Evolutionary conservation across 2,329 filamentous ascomycete genomes (phyloP).

Genomic region (Anthostomella pinea): DNA sequence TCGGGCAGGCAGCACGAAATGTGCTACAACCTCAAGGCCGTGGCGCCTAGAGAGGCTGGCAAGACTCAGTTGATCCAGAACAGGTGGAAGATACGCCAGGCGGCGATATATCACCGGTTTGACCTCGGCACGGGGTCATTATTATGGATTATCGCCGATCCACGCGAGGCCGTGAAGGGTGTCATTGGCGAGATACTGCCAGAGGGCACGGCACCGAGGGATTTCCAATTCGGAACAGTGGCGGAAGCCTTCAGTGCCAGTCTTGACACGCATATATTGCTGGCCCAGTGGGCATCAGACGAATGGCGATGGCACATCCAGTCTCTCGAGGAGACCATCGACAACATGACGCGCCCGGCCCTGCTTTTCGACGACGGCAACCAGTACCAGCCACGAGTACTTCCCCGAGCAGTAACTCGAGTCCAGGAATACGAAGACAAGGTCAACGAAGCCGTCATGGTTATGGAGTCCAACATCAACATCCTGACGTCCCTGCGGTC

Average conservation of each 20-base stretch:
- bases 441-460: constrained; percentile 32
- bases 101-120: constrained; percentile 27
- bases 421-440: constrained; percentile 35
- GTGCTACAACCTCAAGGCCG: constrained; percentile 27
- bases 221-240: constrained; percentile 25
- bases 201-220: constrained; percentile 20
- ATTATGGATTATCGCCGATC: constrained; percentile 36
- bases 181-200: constrained; percentile 30
- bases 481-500: constrained; percentile 25
- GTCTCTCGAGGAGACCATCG: constrained; percentile 34
- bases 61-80: constrained; percentile 2
- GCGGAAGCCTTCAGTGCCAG: constrained; percentile 31
- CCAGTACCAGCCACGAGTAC: constrained; percentile 10
- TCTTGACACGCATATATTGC: constrained; percentile 32
- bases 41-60: constrained; percentile 8
- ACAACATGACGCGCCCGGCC: constrained; percentile 24
- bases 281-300: constrained; percentile 36
- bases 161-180: constrained; percentile 25
- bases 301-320: constrained; percentile 38
- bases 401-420: constrained; percentile 27
- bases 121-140: constrained; percentile 26
- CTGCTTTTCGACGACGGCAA: constrained; percentile 5
- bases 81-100: constrained; percentile 23
- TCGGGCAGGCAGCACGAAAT: constrained; percentile 23
- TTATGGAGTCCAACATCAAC: constrained; percentile 33